Conservation (phyloP, 306 rosid species). For the Acacia melanoxylon region DNA sequence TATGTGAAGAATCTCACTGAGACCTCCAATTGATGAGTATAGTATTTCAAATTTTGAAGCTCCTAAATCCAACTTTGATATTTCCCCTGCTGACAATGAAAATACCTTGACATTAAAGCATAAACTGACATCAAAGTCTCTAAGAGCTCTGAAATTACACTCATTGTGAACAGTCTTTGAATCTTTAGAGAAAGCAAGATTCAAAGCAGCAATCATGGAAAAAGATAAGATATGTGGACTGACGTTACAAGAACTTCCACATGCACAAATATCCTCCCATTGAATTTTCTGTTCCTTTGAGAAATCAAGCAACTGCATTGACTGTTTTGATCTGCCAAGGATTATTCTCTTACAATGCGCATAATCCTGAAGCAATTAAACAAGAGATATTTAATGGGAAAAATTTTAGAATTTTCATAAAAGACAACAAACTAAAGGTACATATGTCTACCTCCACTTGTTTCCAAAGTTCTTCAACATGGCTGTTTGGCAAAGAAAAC, state of each 20-base stretch:
- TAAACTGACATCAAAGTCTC: accelerated
- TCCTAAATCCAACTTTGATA: background rate
- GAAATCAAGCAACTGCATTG: constrained; percentile 24
- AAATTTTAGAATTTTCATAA: background rate
- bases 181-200: background rate
- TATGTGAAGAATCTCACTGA: background rate
- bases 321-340: background rate
- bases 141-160: background rate
- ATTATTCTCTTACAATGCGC: background rate
- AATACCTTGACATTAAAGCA: background rate
- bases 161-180: background rate
- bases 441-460: background rate
- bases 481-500: background rate
- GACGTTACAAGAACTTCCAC: background rate
- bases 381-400: background rate
- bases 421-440: background rate
- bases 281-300: constrained; percentile 7
- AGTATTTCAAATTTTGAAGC: background rate
- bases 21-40: background rate
- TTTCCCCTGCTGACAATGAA: background rate
- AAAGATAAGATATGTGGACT: constrained; percentile 16
- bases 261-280: background rate
- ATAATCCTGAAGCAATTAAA: constrained; percentile 2
- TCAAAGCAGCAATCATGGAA: background rate
- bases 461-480: background rate